A percentile compares a stretch with the other conserved stretches of the same genome.
Conservation (phyloP, 495 filamentous ascomycete genomes). For the Neurospora sp. region DNA sequence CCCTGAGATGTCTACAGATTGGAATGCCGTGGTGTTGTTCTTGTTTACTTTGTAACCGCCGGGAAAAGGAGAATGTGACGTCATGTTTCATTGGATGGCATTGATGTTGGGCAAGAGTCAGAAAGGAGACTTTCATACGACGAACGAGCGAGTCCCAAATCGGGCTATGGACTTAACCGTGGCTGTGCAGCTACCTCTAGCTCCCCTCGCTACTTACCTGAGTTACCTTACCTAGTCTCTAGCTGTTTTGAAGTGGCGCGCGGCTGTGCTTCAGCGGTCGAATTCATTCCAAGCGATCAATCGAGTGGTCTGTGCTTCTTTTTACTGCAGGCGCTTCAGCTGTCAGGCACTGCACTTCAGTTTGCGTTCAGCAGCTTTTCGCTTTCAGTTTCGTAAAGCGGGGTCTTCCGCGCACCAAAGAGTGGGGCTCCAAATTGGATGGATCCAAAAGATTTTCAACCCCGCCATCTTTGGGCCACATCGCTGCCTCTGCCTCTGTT, state of each 20-base stretch:
- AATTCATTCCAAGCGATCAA: neutral
- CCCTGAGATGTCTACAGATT: neutral
- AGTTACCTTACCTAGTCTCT: too few species aligned
- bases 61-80: neutral
- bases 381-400: neutral
- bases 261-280: neutral
- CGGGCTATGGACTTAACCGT: neutral
- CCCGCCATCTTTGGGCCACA: slow-evolving; percentile 11
- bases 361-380: neutral
- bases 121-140: neutral
- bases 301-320: neutral
- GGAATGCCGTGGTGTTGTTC: neutral
- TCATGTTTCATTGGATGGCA: neutral
- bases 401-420: neutral
- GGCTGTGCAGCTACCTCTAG: neutral
- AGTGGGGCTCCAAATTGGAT: neutral
- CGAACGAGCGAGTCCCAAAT: neutral
- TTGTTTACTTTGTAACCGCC: neutral
- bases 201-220: neutral
- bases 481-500: slow-evolving; percentile 1
- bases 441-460: slow-evolving; percentile 13
- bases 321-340: neutral
- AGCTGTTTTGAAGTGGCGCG: neutral
- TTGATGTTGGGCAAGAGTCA: neutral
- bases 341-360: neutral